Conservation (phyloP, 306 rosid species). For the Spatholobus suberectus region DNA sequence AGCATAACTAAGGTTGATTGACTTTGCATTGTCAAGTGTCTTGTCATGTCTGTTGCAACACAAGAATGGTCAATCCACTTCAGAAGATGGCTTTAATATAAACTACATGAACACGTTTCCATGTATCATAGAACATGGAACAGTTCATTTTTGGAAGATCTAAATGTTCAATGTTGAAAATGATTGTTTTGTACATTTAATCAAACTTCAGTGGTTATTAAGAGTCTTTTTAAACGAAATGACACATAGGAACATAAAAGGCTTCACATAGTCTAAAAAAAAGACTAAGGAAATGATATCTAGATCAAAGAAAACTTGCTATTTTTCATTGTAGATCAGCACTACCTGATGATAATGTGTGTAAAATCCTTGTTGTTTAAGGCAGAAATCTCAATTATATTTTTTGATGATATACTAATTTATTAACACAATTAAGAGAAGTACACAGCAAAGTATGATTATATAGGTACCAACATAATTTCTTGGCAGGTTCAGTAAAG, state of each 20-base stretch:
- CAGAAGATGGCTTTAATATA: neutral
- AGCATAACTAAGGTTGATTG: slow-evolving; percentile 67
- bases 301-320: neutral
- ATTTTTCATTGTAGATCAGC: neutral
- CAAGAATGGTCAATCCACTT: slow-evolving; percentile 1
- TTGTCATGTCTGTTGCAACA: slow-evolving; percentile 54
- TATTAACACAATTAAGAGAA: neutral
- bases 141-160: neutral
- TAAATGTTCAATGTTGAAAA: neutral
- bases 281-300: neutral
- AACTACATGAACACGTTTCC: neutral
- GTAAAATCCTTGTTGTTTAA: neutral
- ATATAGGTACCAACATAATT: neutral
- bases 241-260: neutral
- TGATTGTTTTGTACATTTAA: neutral
- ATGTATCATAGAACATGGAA: neutral
- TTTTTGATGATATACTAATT: neutral
- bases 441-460: neutral
- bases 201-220: neutral
- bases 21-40: slow-evolving; percentile 54
- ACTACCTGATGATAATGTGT: neutral
- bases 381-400: neutral
- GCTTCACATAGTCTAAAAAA: neutral
- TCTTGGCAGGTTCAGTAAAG: neutral
- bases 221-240: neutral